A percentile compares a stretch with the other conserved stretches of the same genome.
Evolutionary conservation across 345 rosid genomes (phyloP).

Genomic region (Mallotus nudiflorus): DNA sequence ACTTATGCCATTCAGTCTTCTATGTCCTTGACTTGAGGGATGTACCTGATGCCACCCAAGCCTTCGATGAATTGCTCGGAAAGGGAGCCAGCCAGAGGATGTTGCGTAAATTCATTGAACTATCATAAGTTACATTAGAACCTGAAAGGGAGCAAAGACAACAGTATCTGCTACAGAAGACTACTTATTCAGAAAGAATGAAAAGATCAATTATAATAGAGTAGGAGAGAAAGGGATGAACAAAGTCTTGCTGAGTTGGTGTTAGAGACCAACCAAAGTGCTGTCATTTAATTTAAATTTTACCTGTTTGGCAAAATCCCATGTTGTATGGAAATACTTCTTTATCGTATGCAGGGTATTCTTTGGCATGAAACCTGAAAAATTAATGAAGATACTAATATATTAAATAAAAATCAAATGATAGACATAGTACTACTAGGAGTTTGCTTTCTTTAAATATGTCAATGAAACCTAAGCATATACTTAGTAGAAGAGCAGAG

Average conservation of each 20-base stretch:
- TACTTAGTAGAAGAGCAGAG: too few relatives aligned
- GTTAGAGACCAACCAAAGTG: background rate
- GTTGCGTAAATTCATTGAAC: conserved; percentile 84
- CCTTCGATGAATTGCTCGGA: conserved; percentile 52
- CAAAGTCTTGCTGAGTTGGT: background rate
- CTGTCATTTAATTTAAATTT: background rate
- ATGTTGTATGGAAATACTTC: conserved; percentile 60
- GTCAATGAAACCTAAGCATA: too few relatives aligned
- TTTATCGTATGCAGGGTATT: conserved; percentile 79
- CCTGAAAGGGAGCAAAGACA: conserved; percentile 35
- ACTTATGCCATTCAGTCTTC: background rate
- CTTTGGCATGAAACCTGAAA: conserved; percentile 89
- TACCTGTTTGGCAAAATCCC: conserved; percentile 95
- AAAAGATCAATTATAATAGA: background rate
- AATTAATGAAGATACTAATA: background rate
- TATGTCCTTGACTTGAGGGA: background rate
- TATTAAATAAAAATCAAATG: too few relatives aligned
- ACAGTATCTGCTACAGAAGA: too few relatives aligned
- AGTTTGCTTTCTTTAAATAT: background rate
- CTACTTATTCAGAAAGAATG: background rate
- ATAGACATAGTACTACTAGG: background rate
- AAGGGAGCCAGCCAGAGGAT: conserved; percentile 94
- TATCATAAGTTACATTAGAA: conserved; percentile 60
- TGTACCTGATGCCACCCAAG: conserved; percentile 81
- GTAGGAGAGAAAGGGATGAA: background rate